Percentiles rank a stretch among this genome's conserved stretches.
These are phyloP conservation scores for Huiozyma sinensis DNA, from an alignment of 805 yeast species.

Conservation along the genomic window DNA sequence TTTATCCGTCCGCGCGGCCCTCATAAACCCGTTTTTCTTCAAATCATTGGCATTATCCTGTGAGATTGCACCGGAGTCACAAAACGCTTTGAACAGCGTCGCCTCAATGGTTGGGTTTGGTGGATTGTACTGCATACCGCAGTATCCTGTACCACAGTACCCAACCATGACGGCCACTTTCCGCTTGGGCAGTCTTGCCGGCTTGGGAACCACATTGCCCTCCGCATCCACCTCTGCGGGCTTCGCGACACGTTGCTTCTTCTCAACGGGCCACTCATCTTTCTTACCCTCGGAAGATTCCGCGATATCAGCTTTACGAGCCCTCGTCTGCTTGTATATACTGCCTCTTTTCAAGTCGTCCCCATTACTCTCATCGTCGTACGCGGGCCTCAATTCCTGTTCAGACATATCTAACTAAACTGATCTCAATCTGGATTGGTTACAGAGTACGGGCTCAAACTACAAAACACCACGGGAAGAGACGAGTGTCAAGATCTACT, in stretches of 20 bases:
- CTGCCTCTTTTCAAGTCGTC: conserved; percentile 34
- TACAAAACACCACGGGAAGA: background rate
- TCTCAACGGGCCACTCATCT: conserved; percentile 10
- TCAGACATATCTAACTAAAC: background rate
- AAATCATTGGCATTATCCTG: conserved; percentile 79
- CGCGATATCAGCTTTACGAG: conserved; percentile 17
- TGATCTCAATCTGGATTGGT: background rate
- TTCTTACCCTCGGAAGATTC: conserved; percentile 1
- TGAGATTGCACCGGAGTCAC: conserved; percentile 81
- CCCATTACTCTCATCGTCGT: conserved; percentile 30
- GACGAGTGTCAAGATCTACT: background rate
- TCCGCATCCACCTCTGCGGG: conserved; percentile 36
- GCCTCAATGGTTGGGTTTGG: conserved; percentile 86
- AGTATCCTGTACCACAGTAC: conserved; percentile 93
- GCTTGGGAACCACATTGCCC: conserved; percentile 51
- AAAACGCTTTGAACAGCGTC: conserved; percentile 71
- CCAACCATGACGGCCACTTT: conserved; percentile 89
- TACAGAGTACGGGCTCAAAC: background rate
- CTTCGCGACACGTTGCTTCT: conserved; percentile 14
- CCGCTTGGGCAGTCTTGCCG: conserved; percentile 64
- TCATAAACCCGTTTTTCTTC: conserved; percentile 77
- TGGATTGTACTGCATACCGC: conserved; percentile 91
- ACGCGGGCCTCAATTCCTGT: conserved; percentile 16
- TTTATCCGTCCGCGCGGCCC: conserved; percentile 85
- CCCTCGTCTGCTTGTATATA: conserved; percentile 27